A percentile compares a stretch with the other conserved stretches of the same genome.
These are phyloP conservation scores for Agaricus sinodeliciosus DNA, from an alignment of 768 basidiomycete species.

Conservation along the genomic window DNA sequence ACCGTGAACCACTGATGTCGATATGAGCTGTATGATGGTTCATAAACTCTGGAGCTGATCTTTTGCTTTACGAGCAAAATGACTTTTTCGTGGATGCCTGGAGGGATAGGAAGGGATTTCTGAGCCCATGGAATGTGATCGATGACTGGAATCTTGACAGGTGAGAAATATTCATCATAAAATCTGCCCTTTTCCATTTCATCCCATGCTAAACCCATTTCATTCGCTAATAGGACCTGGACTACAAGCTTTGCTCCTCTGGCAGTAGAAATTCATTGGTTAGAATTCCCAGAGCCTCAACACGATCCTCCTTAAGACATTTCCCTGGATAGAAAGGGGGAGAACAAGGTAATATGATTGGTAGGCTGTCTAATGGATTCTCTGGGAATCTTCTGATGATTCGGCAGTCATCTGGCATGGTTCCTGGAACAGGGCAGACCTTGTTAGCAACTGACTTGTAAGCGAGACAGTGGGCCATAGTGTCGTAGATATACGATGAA, in stretches of 20 bases:
- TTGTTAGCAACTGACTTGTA: slow-evolving; percentile 10
- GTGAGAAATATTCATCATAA: slow-evolving; percentile 19
- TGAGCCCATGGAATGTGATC: slow-evolving; percentile 30
- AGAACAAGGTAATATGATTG: not conserved
- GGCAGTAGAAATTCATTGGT: not conserved
- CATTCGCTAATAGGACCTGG: not conserved
- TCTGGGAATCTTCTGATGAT: too few relatives aligned
- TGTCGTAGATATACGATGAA: not conserved
- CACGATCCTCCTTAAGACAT: not conserved
- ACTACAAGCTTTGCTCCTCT: not conserved
- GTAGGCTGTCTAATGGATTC: slow-evolving; percentile 1
- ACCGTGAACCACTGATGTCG: slow-evolving; percentile 32
- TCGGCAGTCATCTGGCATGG: too few relatives aligned
- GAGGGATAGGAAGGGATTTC: slow-evolving; percentile 28
- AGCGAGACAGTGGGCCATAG: not conserved
- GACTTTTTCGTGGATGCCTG: slow-evolving; percentile 23
- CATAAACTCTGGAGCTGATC: slow-evolving; percentile 28
- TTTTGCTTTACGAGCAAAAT: slow-evolving; percentile 23
- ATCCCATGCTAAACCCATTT: slow-evolving; percentile 7
- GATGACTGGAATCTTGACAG: slow-evolving; percentile 23
- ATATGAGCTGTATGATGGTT: slow-evolving; percentile 29
- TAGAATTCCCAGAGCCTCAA: not conserved
- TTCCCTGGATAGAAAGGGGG: not conserved
- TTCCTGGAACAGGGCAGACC: not conserved
- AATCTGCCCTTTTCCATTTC: slow-evolving; percentile 13